Conservation (phyloP, 129 eudicot genomes). For the Arctium minus region DNA sequence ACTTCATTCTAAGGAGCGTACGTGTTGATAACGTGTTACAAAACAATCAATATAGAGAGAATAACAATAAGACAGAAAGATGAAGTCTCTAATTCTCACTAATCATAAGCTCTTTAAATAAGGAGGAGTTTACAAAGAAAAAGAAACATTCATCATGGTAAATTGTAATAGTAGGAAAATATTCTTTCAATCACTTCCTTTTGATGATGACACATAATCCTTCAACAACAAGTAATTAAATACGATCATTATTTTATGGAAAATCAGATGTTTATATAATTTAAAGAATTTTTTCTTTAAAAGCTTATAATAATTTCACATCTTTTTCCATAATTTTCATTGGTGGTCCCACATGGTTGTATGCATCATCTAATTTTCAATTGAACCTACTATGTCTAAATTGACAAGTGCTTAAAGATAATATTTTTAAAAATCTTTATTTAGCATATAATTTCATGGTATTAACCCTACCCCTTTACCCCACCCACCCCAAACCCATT, state of each 20-base stretch:
- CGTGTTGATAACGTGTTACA: too few relatives aligned
- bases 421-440: constrained; percentile 15
- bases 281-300: not conserved
- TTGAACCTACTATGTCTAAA: constrained; percentile 16
- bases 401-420: constrained; percentile 24
- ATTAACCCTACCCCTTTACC: not conserved
- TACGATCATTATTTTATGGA: too few relatives aligned
- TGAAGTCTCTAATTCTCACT: too few relatives aligned
- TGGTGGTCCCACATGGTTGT: not conserved
- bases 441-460: constrained; percentile 11
- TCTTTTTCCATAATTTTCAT: not conserved
- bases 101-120: too few relatives aligned
- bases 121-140: too few relatives aligned
- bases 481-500: constrained; percentile 1
- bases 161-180: too few relatives aligned
- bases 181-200: too few relatives aligned
- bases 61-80: too few relatives aligned
- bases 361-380: constrained; percentile 4
- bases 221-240: not conserved
- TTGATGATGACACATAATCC: too few relatives aligned
- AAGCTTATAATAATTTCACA: not conserved
- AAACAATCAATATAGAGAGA: too few relatives aligned
- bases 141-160: too few relatives aligned
- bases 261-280: not conserved
- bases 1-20: too few relatives aligned